phyloP scores from a whole-genome alignment of 768 basidiomycete species.

The Daedalea quercina region DNA sequence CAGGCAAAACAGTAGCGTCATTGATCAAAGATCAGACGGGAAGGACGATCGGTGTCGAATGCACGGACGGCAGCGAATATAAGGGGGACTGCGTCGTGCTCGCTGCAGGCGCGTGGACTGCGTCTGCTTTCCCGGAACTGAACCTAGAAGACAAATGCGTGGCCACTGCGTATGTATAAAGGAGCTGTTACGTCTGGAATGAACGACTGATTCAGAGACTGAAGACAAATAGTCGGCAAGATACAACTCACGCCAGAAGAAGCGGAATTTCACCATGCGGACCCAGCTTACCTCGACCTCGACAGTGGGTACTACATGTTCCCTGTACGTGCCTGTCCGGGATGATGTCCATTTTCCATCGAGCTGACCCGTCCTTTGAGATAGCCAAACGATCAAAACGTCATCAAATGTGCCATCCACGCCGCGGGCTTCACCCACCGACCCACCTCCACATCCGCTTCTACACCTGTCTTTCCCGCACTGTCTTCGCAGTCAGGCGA shows the following conservation, averaged over 20 bases:
- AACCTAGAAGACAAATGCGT: slow-evolving; percentile 44
- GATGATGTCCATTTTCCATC: no score
- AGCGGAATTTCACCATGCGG: slow-evolving; percentile 47
- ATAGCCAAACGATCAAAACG: slow-evolving; percentile 60
- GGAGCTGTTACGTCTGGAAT: neutral
- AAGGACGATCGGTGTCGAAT: slow-evolving; percentile 52
- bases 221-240: slow-evolving; percentile 79
- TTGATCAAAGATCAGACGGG: slow-evolving; percentile 33
- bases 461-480: slow-evolving; percentile 71
- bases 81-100: slow-evolving; percentile 59
- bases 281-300: slow-evolving; percentile 72
- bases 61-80: slow-evolving; percentile 49
- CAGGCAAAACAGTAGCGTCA: slow-evolving; percentile 49
- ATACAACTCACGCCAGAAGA: slow-evolving; percentile 73
- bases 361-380: neutral
- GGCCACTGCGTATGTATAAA: slow-evolving; percentile 68
- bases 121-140: slow-evolving; percentile 63
- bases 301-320: slow-evolving; percentile 75
- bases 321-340: slow-evolving; percentile 42
- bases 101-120: slow-evolving; percentile 82
- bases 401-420: slow-evolving; percentile 80
- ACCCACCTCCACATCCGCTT: slow-evolving; percentile 32
- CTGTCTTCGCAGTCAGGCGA: slow-evolving; percentile 32
- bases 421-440: slow-evolving; percentile 59
- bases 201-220: neutral